phyloP scores from a whole-genome alignment of 371 early-diverging fungal species.

The Batrachochytrium dendrobatidis region DNA sequence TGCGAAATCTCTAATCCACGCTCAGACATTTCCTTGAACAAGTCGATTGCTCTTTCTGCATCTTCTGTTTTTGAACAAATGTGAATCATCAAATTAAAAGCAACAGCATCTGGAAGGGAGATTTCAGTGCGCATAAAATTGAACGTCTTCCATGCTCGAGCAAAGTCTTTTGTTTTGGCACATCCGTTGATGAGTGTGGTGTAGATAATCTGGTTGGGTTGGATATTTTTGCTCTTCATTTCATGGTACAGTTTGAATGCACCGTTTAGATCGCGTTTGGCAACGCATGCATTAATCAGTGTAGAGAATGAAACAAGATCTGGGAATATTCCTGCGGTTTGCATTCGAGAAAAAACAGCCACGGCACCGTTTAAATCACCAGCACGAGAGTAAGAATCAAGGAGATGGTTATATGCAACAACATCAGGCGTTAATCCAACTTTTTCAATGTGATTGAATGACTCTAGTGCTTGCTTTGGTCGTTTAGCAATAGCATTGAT shows the following conservation, averaged over 20 bases:
- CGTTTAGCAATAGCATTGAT: constrained; percentile 63
- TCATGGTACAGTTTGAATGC: constrained; percentile 66
- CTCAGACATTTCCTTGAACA: constrained; percentile 75
- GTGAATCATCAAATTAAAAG: constrained; percentile 83
- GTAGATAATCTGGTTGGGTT: constrained; percentile 58
- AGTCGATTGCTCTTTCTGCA: constrained; percentile 71
- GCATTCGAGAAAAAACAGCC: constrained; percentile 40
- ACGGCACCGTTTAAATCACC: constrained; percentile 56
- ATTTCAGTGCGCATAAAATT: constrained; percentile 78
- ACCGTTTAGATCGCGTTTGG: constrained; percentile 49
- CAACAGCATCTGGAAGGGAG: constrained; percentile 66
- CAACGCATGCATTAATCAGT: constrained; percentile 66
- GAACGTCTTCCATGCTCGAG: constrained; percentile 85
- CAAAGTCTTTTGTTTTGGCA: constrained; percentile 53
- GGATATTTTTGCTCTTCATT: constrained; percentile 49
- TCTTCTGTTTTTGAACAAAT: constrained; percentile 75
- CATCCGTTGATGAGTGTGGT: constrained; percentile 78
- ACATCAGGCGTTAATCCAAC: constrained; percentile 57
- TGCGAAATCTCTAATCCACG: constrained; percentile 62
- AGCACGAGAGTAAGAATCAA: constrained; percentile 70
- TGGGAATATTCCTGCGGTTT: constrained; percentile 37
- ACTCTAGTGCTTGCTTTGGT: constrained; percentile 60
- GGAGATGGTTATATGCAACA: constrained; percentile 62
- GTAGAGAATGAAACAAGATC: constrained; percentile 58
- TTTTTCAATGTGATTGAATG: constrained; percentile 57